Evolutionary conservation across 2,329 filamentous ascomycete species (phyloP), one percentile per base, ranked within the genome.

Genomic region (Pseudogymnoascus sp.): DNA sequence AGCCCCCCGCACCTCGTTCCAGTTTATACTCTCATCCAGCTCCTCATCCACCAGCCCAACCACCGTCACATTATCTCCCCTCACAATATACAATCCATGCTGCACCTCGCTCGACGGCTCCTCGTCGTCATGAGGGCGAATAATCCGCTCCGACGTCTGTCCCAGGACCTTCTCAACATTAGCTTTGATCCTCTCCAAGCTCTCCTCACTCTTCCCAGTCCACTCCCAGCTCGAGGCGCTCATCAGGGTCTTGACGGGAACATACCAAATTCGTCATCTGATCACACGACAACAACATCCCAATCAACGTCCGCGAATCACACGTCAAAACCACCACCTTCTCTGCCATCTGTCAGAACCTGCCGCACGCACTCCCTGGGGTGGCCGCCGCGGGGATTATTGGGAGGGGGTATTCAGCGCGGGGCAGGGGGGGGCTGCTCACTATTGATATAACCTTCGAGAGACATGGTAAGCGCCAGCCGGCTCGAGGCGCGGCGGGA

Each of bases 21-120:
- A 99, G 78, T 97, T 88, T 73, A 99, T 97, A 70, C 88, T 92
- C 40, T 82, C 83, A 77, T 99, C 95, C 65, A 97, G 79, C 69
- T 89, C 83, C 76, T 96, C 93, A 75, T 99, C 92, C 33, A 99
- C 87, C 64, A 96, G 80, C 1, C 95, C 95, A 64, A 95, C 90
- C 15, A 96, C 82, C 66, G 92, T 93, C 59, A 99, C 93, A 72
- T 96, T 97, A 75, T 99, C 95, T 62, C 95, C 95, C 65, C 95
- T 85, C 64, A 99, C 90, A 64, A 99, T 83, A 75, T 97, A 97
- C 5, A 97, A 78, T 1, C 95, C 95, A 66, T 97, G 85, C 4
- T 89, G 86, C 17, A 95, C 87, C 73, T 95, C 86, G 64, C 87
- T 85, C 47, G 89, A 96, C 0, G 88, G 84, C 70, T 96, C 91